Evolutionary conservation across 805 yeast genomes (phyloP), one percentile per base, ranked within the genome.

Genomic region (Blastobotrys peoriensis): DNA sequence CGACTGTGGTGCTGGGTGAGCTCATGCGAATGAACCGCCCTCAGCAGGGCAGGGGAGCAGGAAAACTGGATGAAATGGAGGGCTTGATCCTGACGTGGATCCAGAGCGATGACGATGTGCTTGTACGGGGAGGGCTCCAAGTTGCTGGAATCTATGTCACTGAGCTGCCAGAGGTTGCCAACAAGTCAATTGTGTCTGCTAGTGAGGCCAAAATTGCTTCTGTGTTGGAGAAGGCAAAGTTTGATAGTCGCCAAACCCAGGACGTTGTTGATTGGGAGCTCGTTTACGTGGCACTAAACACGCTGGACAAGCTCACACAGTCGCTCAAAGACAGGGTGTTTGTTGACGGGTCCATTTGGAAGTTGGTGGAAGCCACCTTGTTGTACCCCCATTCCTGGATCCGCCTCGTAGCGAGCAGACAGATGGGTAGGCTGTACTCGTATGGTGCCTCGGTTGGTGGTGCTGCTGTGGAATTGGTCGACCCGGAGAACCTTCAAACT

Each of bases 341-440:
- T n/a, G n/a, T n/a, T n/a, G n/a, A n/a, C n/a, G 30, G 30, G 30
- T 8, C 30, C 30, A 54, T 74, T 5, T 84, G 91, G 88, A 53
- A 60, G 2, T 59, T 63, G 15, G 63, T 83, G 2, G 68, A 76
- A 19, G 73, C 71, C 2, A 64, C 79, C 22, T 69, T 88, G 43
- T 67, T 89, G 41, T 89, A 77, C 60, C 97, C 97, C 2, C 97
- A 89, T 63, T 73, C 93, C 1, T 89, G 98, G 98, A 83, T 89
- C 4, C 76, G 97, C 55, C 69, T 83, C 47, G 65, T 74, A 3
- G 68, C 94, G 1, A 66, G 81, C 4, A 69, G 89, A 43, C 66
- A 86, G 27, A 60, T 80, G 33, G 80, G 82, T 1, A 56, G 64
- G 1, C 58, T 83, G 40, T 66, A 85, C 45, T 56, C 73, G n/a